Base-by-base conservation (phyloP, 208 protist genomes). In the Naegleria fowleri region DNA sequence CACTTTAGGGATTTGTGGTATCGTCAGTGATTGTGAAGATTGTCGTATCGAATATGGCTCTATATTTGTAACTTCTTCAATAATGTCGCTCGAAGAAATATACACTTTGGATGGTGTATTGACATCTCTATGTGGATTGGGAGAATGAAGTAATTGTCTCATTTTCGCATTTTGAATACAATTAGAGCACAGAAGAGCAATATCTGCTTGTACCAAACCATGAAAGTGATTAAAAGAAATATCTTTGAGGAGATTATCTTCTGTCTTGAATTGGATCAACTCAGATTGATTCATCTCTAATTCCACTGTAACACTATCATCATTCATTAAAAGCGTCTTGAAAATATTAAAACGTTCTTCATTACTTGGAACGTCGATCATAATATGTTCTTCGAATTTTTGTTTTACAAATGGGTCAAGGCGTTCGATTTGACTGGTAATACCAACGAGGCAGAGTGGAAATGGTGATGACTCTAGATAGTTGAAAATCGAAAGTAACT, bases 1-100 rank as follows among this genome's bases (percentile, higher is more conserved):
- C n/a, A 98, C 95, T 6, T 93, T 93, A 13, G 97, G 97, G 51
- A 98, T 91, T n/a, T 96, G 94, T 38, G 98, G 92, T 55, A 96
- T 94, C 43, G 95, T 92, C 43, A 93, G 91, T 36, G 67, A 41
- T 91, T 92, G 48, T 96, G 92, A n/a, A 95, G 95, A 29, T 95
- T 97, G 41, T 38, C 33, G 59, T 19, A 67, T 67, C 7, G 86
- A 89, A 89, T 67, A 67, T 41, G 86, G 86, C 59, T 89, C 41
- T 9, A 67, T 25, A 5, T 41, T 36, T n/a, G 5, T 67, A 4
- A 89, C 6, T 5, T 38, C 48, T 0, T 36, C 39, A 16, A 58
- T 38, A 39, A 88, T 19, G 5, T 88, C 41, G 1, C 1, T 29
- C 1, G 19, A 29, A 29, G 11, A 29, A 29, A 67, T 67, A 7